Evolutionary conservation across 176 grass and related monocot species (phyloP), one percentile per base, ranked within the genome.

Genomic region (Oryza coarctata): DNA sequence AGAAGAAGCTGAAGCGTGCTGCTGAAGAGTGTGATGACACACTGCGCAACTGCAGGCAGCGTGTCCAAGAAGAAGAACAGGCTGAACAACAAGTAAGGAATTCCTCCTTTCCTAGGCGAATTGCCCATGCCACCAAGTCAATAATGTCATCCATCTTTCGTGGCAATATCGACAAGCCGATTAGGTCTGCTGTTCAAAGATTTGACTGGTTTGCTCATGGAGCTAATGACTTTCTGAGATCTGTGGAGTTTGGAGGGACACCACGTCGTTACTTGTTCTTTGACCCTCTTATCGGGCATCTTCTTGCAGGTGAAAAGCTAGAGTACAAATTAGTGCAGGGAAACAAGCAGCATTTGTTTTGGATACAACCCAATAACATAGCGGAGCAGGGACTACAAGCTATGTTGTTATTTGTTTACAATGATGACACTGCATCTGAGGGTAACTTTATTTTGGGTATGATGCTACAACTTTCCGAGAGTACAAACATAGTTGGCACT

Each of bases 1-100:
- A n/a, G 20, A 57, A 57, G 52, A 57, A 57, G 52, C 52, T 57
- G 18, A 57, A 57, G 20, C 52, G 20, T 57, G 52, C 15, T 8
- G 52, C 52, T 7, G 5, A 65, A 13, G 80, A 82, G 57, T 82
- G 80, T 11, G 52, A 82, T 13, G 55, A 45, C 36, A 33, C 55
- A 11, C 25, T 72, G 2, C 52, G 29, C 28, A 26, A 43, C 7
- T 65, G 12, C 58, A 83, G 43, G 70, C 70, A 34, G 29, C 38
- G 39, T 0, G 0, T 49, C 1, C 8, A 12, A 2, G 28, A 82
- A 35, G 40, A 74, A 0, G 38, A 83, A 4, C 52, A 63, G 6
- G 3, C 11, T 4, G 15, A 39, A 12, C 5, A 47, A 47, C 6
- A 61, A 4, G 28, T 12, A 12, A 44, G 36, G 60, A 25, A 34